Base-by-base conservation (phyloP, 2,329 filamentous ascomycete genomes). In the Drechslera avenae region DNA sequence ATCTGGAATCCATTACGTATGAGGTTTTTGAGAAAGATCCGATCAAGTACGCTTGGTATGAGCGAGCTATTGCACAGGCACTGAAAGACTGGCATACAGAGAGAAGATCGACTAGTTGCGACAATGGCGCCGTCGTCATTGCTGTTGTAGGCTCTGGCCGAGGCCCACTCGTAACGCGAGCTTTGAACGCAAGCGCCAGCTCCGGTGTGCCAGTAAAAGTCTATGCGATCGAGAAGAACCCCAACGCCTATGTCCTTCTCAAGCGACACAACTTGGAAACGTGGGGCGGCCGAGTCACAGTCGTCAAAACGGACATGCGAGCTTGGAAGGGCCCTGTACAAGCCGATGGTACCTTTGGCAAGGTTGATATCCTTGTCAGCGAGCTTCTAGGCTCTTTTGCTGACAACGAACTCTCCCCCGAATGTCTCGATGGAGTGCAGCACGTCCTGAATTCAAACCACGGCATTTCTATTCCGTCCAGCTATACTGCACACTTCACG, bases 21-120 rank as follows among this genome's bases (percentile, higher is more conserved):
- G 94, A 99, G 71, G 93, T 97, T 2, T 99, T 99, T 66, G 94
- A 99, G 73, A 95, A 95, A 62, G 95, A 99, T 59, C 94, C 94
- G 0, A 89, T 99, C 75, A 99, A 99, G 75, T 99, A 99, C 71
- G 86, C 91, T 58, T 95, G 93, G 81, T 99, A 99, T 70, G 91
- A 97, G 72, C 81, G 83, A 37, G 94, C 94, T 12, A 88, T 95
- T 49, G 84, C 85, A 3, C 85, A 89, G 58, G 93, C 94, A 0
- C 79, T 99, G 55, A 81, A 78, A 10, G 92, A 97, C 66, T 95
- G 94, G 87, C 81, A 81, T 51, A 76, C 80, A 31, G 81, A 90
- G 51, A 79, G 83, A 26, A 91, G 90, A 68, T 86, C 91, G 0
- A 90, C 87, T 0, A 91, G 88, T 4, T 87, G 87, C 10, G 80